A percentile compares a stretch with the other conserved stretches of the same genome.
Evolutionary conservation across 768 basidiomycete species (phyloP).

Genomic region (Paxillus ammoniavirescens): DNA sequence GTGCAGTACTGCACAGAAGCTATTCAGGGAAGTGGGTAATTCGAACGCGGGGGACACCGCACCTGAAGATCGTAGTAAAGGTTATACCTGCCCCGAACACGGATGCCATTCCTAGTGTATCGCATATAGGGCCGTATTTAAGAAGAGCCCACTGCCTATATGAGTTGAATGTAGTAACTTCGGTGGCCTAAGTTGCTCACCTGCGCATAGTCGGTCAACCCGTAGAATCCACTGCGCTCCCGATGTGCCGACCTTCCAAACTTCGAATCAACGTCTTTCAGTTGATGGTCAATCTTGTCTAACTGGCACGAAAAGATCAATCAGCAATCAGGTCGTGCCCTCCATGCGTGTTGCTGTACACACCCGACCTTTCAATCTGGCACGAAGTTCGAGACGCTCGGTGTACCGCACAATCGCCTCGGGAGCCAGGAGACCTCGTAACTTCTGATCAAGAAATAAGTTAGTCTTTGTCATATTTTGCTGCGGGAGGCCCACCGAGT

Average conservation of each 20-base stretch:
- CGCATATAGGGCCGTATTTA: background rate
- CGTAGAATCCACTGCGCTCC: background rate
- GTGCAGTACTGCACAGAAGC: constrained; percentile 11
- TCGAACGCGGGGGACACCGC: background rate
- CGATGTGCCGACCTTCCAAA: background rate
- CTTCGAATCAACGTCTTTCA: background rate
- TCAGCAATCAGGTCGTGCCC: background rate
- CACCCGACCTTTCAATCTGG: background rate
- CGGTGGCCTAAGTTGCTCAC: background rate
- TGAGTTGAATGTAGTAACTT: background rate
- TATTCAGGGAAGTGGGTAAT: background rate
- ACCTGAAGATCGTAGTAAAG: constrained; percentile 26
- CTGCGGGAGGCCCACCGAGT: background rate
- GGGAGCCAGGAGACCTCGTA: background rate
- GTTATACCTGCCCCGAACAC: constrained; percentile 21
- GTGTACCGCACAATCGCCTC: background rate
- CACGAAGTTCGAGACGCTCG: background rate
- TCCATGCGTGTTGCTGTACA: background rate
- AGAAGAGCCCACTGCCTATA: background rate
- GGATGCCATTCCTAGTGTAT: background rate
- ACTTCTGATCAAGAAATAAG: background rate
- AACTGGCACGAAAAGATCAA: background rate
- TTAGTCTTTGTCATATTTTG: background rate
- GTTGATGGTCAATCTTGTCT: background rate
- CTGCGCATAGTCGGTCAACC: background rate